These are phyloP conservation scores for Pezicula radicicola DNA, from an alignment of 2,329 filamentous ascomycete genomes.

Conservation along the genomic window DNA sequence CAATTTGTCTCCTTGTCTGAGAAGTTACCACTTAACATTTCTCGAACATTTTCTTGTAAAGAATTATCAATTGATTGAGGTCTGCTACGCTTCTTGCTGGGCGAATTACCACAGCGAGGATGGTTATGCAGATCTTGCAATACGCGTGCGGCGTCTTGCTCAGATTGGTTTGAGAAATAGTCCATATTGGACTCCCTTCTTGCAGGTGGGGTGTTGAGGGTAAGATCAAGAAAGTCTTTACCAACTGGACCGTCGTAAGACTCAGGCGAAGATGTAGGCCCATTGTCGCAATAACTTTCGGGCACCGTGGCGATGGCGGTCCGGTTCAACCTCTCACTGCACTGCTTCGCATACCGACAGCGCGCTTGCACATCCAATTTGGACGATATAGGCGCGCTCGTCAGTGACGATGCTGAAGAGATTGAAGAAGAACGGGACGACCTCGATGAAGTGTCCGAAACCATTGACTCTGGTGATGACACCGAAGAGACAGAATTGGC, in stretches of 20 bases:
- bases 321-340: constrained; percentile 53
- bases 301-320: constrained; percentile 54
- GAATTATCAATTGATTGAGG: constrained; percentile 54
- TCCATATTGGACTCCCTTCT: constrained; percentile 46
- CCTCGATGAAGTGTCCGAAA: constrained; percentile 54
- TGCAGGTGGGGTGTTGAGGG: constrained; percentile 44
- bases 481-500: constrained; percentile 60
- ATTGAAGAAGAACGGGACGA: constrained; percentile 64
- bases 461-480: constrained; percentile 66
- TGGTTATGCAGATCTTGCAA: constrained; percentile 60
- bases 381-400: constrained; percentile 53
- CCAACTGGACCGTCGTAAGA: constrained; percentile 51
- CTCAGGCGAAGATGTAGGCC: constrained; percentile 53
- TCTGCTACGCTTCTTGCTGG: constrained; percentile 54
- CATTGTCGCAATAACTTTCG: constrained; percentile 51
- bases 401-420: constrained; percentile 59
- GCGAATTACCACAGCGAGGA: constrained; percentile 35
- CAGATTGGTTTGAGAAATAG: constrained; percentile 35
- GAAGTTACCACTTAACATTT: constrained; percentile 46
- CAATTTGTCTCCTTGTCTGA: constrained; percentile 15
- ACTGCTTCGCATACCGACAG: constrained; percentile 58
- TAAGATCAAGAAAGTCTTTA: constrained; percentile 48
- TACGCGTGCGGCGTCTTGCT: constrained; percentile 52
- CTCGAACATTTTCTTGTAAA: constrained; percentile 67
- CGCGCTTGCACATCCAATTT: constrained; percentile 61